Evolutionary conservation across 2,329 filamentous ascomycete species (phyloP), one percentile per base, ranked within the genome.

Genomic region (Ceratocystis ficicola): DNA sequence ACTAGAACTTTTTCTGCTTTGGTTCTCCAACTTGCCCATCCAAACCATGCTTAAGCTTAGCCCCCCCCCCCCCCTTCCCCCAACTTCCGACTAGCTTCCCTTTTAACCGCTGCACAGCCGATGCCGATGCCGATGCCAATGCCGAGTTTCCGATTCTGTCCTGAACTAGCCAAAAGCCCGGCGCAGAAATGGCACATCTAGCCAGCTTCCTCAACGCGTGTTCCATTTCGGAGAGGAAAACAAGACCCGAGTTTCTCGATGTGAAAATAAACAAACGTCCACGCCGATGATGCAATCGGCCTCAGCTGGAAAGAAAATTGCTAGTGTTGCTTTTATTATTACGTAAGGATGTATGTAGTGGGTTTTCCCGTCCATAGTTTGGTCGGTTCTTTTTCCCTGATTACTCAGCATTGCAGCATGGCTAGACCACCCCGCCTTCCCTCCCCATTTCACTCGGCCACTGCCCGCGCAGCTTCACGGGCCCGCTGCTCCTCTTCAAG

Each of bases 401-500:
- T 30, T 30, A 20, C 57, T 61, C 10, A 63, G 22, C 61, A 28
- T 46, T 22, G 3, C 48, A 50, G 48, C 10, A 20, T 10, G 48
- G 48, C 46, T 48, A 8, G 46, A 5, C 17, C 44, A n/a, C 44
- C 46, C 7, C n/a, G 10, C n/a, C 17, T 20, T 30, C 61, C 22
- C 8, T 28, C 17, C 5, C 20, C 36, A n/a, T 22, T 32, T 50
- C 30, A 63, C 60, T 57, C 52, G 22, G 52, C 57, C 36, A 8
- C 32, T n/a, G 63, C 66, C 68, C 75, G 71, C 67, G 74, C 73
- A 48, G 75, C 78, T 70, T 83, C 80, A 71, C 77, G 79, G 55
- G 71, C 70, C 46, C 77, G 75, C 74, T 85, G 81, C 72, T 83
- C 79, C 71, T 81, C 82, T 72, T 87, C 85, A 64, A 87, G 72